These are phyloP conservation scores for Myriosclerotinia duriaeana DNA, from an alignment of 2,329 filamentous ascomycete genomes.

Conservation along the genomic window DNA sequence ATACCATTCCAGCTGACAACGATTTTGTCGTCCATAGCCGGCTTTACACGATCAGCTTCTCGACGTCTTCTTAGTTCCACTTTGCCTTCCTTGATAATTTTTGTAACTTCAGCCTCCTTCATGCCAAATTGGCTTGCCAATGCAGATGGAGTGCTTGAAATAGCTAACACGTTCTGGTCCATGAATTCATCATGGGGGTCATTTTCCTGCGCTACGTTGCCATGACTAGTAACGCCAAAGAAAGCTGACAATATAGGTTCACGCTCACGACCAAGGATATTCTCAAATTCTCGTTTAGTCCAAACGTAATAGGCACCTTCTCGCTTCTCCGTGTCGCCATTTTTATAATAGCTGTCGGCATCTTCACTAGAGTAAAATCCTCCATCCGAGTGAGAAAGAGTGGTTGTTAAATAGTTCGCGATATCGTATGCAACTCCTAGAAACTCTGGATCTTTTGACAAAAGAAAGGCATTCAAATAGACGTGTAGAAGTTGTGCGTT, in stretches of 20 bases:
- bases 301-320: conserved; percentile 95
- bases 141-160: conserved; percentile 65
- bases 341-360: conserved; percentile 75
- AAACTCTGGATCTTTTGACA: conserved; percentile 60
- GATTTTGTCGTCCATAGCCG: conserved; percentile 83
- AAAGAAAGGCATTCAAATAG: conserved; percentile 82
- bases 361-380: conserved; percentile 88
- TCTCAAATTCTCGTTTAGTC: conserved; percentile 83
- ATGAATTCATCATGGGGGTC: conserved; percentile 94
- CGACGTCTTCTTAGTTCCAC: conserved; percentile 69
- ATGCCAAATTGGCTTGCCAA: conserved; percentile 75
- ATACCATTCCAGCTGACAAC: conserved; percentile 87
- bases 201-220: conserved; percentile 78
- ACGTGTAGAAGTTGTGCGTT: conserved; percentile 82
- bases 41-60: conserved; percentile 71
- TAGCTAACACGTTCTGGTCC: conserved; percentile 83
- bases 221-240: conserved; percentile 79
- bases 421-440: conserved; percentile 77
- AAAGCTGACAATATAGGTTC: conserved; percentile 76
- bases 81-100: conserved; percentile 66
- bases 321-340: conserved; percentile 75
- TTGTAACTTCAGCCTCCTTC: conserved; percentile 64
- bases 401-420: conserved; percentile 79
- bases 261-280: conserved; percentile 66
- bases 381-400: conserved; percentile 65